Evolutionary conservation across 2,329 filamentous ascomycete species (phyloP).

Genomic region (Ophiostoma sp.): DNA sequence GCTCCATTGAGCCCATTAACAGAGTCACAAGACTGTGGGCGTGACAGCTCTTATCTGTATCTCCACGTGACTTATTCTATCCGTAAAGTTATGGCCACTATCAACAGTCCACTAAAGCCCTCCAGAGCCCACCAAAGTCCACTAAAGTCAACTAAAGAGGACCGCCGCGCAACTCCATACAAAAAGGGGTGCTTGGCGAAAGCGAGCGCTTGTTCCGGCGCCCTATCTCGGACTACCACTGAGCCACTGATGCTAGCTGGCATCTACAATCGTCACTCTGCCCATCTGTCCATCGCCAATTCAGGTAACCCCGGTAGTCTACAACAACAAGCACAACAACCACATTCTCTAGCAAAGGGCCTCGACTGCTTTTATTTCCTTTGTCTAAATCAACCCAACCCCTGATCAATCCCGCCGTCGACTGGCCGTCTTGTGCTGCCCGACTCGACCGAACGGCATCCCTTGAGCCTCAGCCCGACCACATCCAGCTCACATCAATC

Average conservation of each 20-base stretch:
- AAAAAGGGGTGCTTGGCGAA: background rate
- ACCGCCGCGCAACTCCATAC: background rate
- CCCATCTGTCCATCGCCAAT: background rate
- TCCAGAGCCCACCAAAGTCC: no score
- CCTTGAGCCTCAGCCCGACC: background rate
- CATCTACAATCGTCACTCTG: background rate
- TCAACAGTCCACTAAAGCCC: background rate
- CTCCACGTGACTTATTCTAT: background rate
- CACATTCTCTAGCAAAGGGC: background rate
- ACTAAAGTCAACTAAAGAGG: background rate
- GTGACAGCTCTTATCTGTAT: background rate
- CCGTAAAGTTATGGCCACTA: background rate
- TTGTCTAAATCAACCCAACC: background rate
- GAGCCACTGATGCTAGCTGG: slow-evolving; percentile 2
- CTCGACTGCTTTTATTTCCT: background rate
- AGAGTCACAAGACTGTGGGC: background rate
- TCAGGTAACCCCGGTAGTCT: background rate
- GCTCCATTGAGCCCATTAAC: background rate
- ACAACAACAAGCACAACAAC: background rate
- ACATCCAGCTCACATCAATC: slow-evolving; percentile 19
- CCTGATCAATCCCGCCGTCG: background rate
- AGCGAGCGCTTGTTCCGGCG: slow-evolving; percentile 9
- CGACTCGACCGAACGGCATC: slow-evolving; percentile 1
- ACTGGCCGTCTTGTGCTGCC: background rate
- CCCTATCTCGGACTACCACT: background rate